Percentiles rank a stretch among this genome's conserved stretches.
Conservation (phyloP, 352 stramenopile genomes). For the Globisporangium middletonii region DNA sequence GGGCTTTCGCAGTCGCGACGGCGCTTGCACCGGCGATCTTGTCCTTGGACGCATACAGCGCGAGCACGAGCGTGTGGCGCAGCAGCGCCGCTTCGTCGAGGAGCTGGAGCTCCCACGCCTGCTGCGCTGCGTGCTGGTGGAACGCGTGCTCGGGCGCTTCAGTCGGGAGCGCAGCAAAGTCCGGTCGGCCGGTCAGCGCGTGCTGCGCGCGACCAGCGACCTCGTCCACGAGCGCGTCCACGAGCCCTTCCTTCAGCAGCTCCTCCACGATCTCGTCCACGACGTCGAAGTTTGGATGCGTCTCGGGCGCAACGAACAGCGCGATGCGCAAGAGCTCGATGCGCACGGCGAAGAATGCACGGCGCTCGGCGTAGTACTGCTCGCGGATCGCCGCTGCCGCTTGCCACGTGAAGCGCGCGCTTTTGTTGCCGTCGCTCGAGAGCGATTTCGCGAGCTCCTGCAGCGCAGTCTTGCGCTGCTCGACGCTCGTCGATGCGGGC, state of each 20-base stretch:
- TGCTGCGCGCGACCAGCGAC: constrained; percentile 31
- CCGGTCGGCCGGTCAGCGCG: constrained; percentile 20
- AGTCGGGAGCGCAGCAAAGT: constrained; percentile 25
- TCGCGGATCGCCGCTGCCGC: constrained; percentile 19
- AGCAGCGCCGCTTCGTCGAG: constrained; percentile 53
- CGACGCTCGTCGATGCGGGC: constrained; percentile 16
- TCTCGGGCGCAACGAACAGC: constrained; percentile 15
- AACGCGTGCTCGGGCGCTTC: not conserved
- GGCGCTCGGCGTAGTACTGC: constrained; percentile 33
- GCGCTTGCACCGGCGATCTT: constrained; percentile 24
- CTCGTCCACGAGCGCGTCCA: constrained; percentile 52
- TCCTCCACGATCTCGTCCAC: constrained; percentile 38
- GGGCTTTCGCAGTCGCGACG: constrained; percentile 27
- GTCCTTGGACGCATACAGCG: constrained; percentile 34
- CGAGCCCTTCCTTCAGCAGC: constrained; percentile 48
- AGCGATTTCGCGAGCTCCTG: constrained; percentile 7
- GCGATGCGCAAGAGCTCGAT: constrained; percentile 48
- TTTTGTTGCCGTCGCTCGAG: constrained; percentile 1
- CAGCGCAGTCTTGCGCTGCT: constrained; percentile 25
- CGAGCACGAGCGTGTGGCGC: constrained; percentile 49
- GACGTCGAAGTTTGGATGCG: constrained; percentile 25
- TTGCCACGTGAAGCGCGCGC: constrained; percentile 12
- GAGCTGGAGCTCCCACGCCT: constrained; percentile 50
- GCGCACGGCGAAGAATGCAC: constrained; percentile 44
- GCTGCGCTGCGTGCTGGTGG: constrained; percentile 27